Evolutionary conservation across 2,329 filamentous ascomycete genomes (phyloP), one percentile per base, ranked within the genome.

Genomic region (Verruconis gallopava): DNA sequence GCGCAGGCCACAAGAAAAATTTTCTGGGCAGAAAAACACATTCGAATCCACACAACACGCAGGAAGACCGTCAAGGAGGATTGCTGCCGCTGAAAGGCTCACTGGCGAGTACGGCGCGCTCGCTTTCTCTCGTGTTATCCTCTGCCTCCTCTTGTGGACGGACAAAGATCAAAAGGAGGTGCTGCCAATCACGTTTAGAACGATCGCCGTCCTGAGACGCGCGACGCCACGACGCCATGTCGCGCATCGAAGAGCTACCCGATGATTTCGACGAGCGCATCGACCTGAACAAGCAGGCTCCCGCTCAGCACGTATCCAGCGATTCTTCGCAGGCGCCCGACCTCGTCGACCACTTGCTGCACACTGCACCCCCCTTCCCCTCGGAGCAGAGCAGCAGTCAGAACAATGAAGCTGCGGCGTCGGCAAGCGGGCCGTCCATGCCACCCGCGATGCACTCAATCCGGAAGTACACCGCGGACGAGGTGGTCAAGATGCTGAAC

Each of bases 401-500:
- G 33, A 28, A 33, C n/a, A 18, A 9, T 4, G 17, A 4, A 30
- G 15, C 9, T 21, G 28, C 9, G 15, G 18, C 5, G 34, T 46
- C 44, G 45, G 56, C 44, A 56, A 54, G 55, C 2, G 62, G 21
- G 14, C 34, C 72, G 4, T 59, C 64, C 11, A 61, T 79, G 47
- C 75, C 77, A 4, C 75, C 75, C 1, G 64, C 62, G 3, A 74
- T 78, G 65, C 72, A 71, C 14, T 69, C 68, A 2, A 63, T 74
- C 35, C 69, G 68, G 46, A 66, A 69, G 43, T 68, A 75, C 53
- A 68, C 69, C 3, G 66, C 66, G 1, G 73, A 79, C 37, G 74
- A 82, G 49, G 62, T 83, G 25, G 54, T 79, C 32, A 64, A 68
- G 37, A 73, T 80, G 52, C 67, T 84, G 63, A 81, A 81, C 54